Evolutionary conservation across 2,329 filamentous ascomycete species (phyloP), one percentile per base, ranked within the genome.

Genomic region (Cladophialophora carrionii): DNA sequence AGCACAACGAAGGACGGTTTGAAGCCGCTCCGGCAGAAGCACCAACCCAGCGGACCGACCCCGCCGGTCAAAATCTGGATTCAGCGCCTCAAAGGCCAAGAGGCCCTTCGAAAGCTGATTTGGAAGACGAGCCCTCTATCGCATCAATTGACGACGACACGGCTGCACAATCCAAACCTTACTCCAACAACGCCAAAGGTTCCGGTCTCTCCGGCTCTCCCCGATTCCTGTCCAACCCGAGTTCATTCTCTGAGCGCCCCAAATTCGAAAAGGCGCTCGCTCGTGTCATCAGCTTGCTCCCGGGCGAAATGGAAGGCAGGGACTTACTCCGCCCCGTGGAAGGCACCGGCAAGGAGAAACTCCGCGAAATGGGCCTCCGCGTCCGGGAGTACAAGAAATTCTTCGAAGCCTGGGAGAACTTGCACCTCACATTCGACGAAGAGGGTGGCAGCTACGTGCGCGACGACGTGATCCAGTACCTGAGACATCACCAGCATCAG

Each of bases 391-490:
- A 78, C 69, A 74, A 74, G 59, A 75, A 72, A 51, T 78, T 78
- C 57, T 76, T 78, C 22, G 74, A 76, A 41, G 77, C 78, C 4
- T 81, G 78, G 79, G 77, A 79, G 65, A 68, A 65, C 12, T 60
- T 72, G 22, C 70, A 72, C 34, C 58, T 72, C 32, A 65, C 59
- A 1, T 63, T 62, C 24, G 70, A 72, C 55, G 66, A 73, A 8
- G 74, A 75, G n/a, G 76, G 76, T n/a, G 72, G 75, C 62, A 73
- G 72, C 22, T 75, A 75, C 58, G 72, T 78, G 31, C 76, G 78
- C n/a, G 78, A 79, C 71, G 77, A 80, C 62, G 71, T 80, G 46
- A 73, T 80, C 52, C 76, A 77, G 49, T 76, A 77, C 63, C 70
- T 80, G 14, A 73, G 74, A 24, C 69, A 70, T 32, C 70, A 75